A percentile compares a stretch with the other conserved stretches of the same genome.
Evolutionary conservation across 176 grass and related monocot genomes (phyloP).

Genomic region (Pontederia paniculata): DNA sequence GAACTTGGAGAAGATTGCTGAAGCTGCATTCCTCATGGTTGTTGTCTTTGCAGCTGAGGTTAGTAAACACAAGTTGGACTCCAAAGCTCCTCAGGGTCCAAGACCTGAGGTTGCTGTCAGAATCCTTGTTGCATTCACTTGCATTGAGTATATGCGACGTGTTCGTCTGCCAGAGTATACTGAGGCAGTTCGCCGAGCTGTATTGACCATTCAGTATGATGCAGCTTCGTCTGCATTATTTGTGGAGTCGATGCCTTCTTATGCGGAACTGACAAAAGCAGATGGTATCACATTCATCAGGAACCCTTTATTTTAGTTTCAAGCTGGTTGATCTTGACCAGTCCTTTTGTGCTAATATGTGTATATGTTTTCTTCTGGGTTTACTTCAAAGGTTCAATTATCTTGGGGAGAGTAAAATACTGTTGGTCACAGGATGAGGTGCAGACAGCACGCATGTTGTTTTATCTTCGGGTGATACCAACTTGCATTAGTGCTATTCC

Average conservation of each 20-base stretch:
- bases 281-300: slow-evolving; percentile 33
- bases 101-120: slow-evolving; percentile 45
- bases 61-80: slow-evolving; percentile 43
- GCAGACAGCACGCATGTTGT: slow-evolving; percentile 72
- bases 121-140: slow-evolving; percentile 74
- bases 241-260: slow-evolving; percentile 61
- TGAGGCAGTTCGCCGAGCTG: slow-evolving; percentile 49
- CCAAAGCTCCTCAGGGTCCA: slow-evolving; percentile 29
- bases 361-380: background rate
- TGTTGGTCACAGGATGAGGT: slow-evolving; percentile 66
- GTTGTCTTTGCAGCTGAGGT: slow-evolving; percentile 67
- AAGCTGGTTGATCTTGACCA: slow-evolving; percentile 2
- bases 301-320: background rate
- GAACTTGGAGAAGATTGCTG: slow-evolving; percentile 52
- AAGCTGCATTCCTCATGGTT: slow-evolving; percentile 87
- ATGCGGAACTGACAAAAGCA: slow-evolving; percentile 58
- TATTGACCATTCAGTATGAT: slow-evolving; percentile 60
- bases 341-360: background rate
- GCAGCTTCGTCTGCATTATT: slow-evolving; percentile 33
- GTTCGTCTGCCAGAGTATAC: slow-evolving; percentile 82
- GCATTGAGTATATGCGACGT: slow-evolving; percentile 76
- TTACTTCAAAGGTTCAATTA: slow-evolving; percentile 30
- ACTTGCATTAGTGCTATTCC: slow-evolving; percentile 57
- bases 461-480: slow-evolving; percentile 84
- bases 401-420: slow-evolving; percentile 40